Evolutionary conservation across 2,329 filamentous ascomycete genomes (phyloP).

Genomic region (Cercospora berteroae): DNA sequence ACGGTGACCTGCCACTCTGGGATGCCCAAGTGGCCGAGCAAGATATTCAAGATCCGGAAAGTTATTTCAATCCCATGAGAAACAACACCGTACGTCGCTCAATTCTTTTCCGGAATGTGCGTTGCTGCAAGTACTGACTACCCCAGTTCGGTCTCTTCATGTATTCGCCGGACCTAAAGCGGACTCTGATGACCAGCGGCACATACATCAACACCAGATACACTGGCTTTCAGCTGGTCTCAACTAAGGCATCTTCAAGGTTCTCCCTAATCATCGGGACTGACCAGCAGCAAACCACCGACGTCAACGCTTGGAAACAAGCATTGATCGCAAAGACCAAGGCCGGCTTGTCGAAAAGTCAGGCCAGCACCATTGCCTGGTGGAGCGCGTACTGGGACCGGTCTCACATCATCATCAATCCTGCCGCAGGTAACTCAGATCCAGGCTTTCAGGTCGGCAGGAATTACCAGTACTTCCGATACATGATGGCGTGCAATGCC

Average conservation of each 20-base stretch:
- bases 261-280: background rate
- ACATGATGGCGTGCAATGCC: background rate
- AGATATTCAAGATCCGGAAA: background rate
- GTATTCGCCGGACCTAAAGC: background rate
- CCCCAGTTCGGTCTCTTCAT: background rate
- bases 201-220: background rate
- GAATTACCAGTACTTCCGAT: background rate
- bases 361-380: background rate
- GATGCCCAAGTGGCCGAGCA: background rate
- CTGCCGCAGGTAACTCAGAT: background rate
- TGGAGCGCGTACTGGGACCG: background rate
- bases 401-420: background rate
- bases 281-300: background rate
- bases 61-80: background rate
- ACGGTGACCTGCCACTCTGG: background rate
- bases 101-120: background rate
- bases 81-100: background rate
- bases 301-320: background rate
- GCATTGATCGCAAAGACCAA: background rate
- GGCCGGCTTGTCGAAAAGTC: background rate
- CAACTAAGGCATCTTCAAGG: background rate
- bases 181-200: background rate
- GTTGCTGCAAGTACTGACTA: background rate
- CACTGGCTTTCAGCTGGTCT: background rate
- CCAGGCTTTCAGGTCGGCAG: background rate